Conservation (phyloP, 352 stramenopile species). For the Phytopythium sindhum region DNA sequence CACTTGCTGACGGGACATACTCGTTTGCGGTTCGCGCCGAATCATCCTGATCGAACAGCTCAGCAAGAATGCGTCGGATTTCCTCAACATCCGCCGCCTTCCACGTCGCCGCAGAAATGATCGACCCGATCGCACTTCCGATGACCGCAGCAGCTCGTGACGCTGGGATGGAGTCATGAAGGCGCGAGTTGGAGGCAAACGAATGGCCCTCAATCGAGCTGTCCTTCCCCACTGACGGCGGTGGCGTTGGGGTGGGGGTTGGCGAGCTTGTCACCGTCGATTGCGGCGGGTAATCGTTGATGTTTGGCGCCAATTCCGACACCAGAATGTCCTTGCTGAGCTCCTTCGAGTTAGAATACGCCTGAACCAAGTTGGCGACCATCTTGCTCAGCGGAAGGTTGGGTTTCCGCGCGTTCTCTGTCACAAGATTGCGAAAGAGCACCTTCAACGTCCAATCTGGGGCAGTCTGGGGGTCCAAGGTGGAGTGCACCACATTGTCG, state of each 20-base stretch:
- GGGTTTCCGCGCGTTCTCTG: conserved; percentile 49
- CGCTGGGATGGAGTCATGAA: conserved; percentile 57
- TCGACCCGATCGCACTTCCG: conserved; percentile 59
- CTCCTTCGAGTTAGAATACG: conserved; percentile 70
- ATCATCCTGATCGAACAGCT: conserved; percentile 54
- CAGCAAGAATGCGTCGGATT: conserved; percentile 45
- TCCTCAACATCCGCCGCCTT: conserved; percentile 70
- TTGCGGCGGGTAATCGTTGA: conserved; percentile 15
- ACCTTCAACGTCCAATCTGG: conserved; percentile 61
- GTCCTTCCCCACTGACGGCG: conserved; percentile 4
- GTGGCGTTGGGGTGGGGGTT: conserved; percentile 12
- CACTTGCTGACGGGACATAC: conserved; percentile 14
- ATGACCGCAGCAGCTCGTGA: conserved; percentile 72
- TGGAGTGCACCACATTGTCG: conserved; percentile 83
- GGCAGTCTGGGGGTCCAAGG: conserved; percentile 56
- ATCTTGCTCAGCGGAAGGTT: conserved; percentile 59
- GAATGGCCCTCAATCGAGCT: neutral
- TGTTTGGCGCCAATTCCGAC: conserved; percentile 60
- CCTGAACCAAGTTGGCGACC: conserved; percentile 64
- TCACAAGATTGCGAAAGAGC: conserved; percentile 36
- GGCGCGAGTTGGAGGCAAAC: conserved; percentile 9
- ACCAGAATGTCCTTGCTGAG: conserved; percentile 70
- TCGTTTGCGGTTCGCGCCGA: neutral
- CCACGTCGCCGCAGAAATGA: conserved; percentile 65
- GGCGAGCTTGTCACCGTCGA: conserved; percentile 13